These are phyloP conservation scores for Glycine tomentella DNA, from an alignment of 306 rosid genomes.

Conservation along the genomic window DNA sequence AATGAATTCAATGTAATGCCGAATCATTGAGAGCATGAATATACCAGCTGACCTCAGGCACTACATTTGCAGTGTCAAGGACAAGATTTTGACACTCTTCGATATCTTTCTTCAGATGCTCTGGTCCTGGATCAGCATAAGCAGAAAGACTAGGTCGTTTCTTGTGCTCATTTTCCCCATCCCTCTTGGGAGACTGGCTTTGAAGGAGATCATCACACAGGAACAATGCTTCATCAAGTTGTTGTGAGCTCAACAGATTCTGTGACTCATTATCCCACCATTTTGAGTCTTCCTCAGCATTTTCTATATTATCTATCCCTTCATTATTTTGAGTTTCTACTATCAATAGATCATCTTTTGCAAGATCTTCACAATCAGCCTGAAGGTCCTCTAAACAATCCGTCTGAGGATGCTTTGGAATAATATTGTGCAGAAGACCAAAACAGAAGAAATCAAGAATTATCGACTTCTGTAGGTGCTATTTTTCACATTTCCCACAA, in stretches of 20 bases:
- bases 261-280: constrained; percentile 93
- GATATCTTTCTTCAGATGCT: constrained; percentile 74
- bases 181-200: constrained; percentile 73
- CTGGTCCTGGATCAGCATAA: constrained; percentile 71
- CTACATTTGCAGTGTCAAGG: constrained; percentile 60
- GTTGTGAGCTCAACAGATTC: constrained; percentile 72
- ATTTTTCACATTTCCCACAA: not conserved
- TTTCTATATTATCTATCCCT: constrained; percentile 44
- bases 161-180: constrained; percentile 40
- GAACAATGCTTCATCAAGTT: constrained; percentile 74
- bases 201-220: constrained; percentile 72
- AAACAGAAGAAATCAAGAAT: constrained; percentile 28
- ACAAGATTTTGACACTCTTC: constrained; percentile 74
- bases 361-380: constrained; percentile 50
- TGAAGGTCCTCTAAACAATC: constrained; percentile 46
- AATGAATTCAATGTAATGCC: constrained; percentile 8
- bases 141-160: constrained; percentile 61
- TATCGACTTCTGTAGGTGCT: constrained; percentile 32
- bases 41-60: constrained; percentile 76
- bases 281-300: constrained; percentile 54
- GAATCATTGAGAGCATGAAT: not conserved
- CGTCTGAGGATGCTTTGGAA: constrained; percentile 41
- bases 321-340: constrained; percentile 46
- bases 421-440: constrained; percentile 21
- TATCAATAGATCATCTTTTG: constrained; percentile 30